phyloP scores from a whole-genome alignment of 106 monocot genomes.

The Triglochin maritima region DNA sequence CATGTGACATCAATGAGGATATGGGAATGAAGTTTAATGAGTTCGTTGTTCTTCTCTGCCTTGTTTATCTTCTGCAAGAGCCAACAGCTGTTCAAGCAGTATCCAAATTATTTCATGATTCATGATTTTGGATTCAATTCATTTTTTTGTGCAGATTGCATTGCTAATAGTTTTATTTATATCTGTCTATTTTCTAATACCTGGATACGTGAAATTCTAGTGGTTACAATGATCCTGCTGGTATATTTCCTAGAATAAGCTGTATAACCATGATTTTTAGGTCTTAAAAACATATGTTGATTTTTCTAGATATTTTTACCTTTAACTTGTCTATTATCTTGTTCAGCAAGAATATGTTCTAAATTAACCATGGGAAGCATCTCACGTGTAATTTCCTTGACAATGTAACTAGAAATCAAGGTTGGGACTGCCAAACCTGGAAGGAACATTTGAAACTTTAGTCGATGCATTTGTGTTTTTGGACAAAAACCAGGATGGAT shows the following conservation, averaged over 20 bases:
- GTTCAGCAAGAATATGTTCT: too few species aligned
- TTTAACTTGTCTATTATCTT: too few species aligned
- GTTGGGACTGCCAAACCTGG: constrained; percentile 51
- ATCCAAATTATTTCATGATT: constrained; percentile 21
- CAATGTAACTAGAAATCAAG: constrained; percentile 37
- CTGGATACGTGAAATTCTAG: too few species aligned
- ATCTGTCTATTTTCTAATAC: too few species aligned
- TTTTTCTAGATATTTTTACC: too few species aligned
- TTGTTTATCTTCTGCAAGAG: constrained; percentile 76
- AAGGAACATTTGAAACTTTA: constrained; percentile 65
- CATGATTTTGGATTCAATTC: not conserved
- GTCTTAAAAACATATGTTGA: too few species aligned
- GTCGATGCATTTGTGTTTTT: constrained; percentile 90
- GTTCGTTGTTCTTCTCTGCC: constrained; percentile 91
- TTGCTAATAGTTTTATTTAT: not conserved
- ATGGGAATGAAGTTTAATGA: constrained; percentile 94
- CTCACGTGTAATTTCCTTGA: constrained; percentile 7
- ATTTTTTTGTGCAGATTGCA: not conserved
- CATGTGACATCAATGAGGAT: constrained; percentile 64
- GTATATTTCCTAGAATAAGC: too few species aligned
- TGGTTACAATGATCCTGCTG: too few species aligned
- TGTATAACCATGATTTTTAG: too few species aligned
- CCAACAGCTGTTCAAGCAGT: constrained; percentile 41
- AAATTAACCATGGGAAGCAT: too few species aligned
- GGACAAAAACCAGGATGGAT: constrained; percentile 94